Percentiles rank a stretch among this genome's conserved stretches.
These are phyloP conservation scores for Paracamarosporium sp. DNA, from an alignment of 2,329 filamentous ascomycete genomes.

Conservation along the genomic window DNA sequence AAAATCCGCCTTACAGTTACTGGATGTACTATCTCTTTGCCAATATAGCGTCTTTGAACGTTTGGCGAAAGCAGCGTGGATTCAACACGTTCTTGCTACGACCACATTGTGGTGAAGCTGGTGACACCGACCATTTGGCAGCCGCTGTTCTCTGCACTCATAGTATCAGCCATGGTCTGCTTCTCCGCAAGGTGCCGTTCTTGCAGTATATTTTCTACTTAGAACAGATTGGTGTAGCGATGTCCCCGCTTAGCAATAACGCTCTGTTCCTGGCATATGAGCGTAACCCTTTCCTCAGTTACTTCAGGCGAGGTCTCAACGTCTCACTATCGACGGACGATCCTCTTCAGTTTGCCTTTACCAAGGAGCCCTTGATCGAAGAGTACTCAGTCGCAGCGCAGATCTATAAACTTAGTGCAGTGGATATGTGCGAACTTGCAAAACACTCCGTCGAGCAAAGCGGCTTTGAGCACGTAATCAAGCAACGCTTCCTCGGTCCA, in stretches of 20 bases:
- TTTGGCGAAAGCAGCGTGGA: conserved; percentile 86
- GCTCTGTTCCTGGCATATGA: conserved; percentile 96
- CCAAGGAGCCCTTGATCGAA: conserved; percentile 96
- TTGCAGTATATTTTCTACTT: conserved; percentile 98
- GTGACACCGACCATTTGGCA: conserved; percentile 94
- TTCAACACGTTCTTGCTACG: conserved; percentile 96
- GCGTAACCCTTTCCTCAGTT: conserved; percentile 92
- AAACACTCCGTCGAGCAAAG: conserved; percentile 96
- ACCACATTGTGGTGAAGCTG: conserved; percentile 95
- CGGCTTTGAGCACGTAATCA: conserved; percentile 87
- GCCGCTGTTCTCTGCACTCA: conserved; percentile 91
- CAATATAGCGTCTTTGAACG: conserved; percentile 91
- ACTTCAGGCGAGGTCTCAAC: conserved; percentile 93
- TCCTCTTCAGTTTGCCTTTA: conserved; percentile 96
- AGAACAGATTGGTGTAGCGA: conserved; percentile 96
- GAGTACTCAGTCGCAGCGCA: conserved; percentile 98
- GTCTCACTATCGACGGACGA: conserved; percentile 97
- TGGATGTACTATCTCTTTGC: conserved; percentile 98
- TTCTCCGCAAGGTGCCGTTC: conserved; percentile 91
- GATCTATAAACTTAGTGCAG: conserved; percentile 95
- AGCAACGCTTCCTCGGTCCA: conserved; percentile 87
- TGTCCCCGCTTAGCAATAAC: conserved; percentile 99
- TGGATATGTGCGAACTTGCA: conserved; percentile 98
- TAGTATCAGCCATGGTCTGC: conserved; percentile 93
- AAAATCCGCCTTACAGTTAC: conserved; percentile 98